Evolutionary conservation across 164 flowering plant species (phyloP).

Genomic region (Aristolochia californica): DNA sequence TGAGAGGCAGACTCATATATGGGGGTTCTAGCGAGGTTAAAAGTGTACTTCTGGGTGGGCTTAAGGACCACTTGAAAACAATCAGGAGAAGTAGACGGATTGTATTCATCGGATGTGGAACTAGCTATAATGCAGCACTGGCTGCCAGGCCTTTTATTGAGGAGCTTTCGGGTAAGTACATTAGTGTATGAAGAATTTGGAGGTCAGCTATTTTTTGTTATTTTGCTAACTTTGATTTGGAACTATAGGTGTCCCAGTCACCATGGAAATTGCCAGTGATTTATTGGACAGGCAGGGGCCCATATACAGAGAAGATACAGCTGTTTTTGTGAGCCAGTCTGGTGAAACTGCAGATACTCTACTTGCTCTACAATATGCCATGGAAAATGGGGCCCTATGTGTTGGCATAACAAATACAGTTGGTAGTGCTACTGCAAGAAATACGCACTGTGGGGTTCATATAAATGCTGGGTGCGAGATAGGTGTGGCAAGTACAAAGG

Average conservation of each 20-base stretch:
- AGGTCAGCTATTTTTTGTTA: too few species aligned
- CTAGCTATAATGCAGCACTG: conserved; percentile 97
- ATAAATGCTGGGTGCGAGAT: conserved; percentile 97
- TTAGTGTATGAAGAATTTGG: too few species aligned
- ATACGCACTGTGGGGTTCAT: conserved; percentile 93
- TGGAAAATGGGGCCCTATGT: conserved; percentile 90
- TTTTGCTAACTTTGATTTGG: too few species aligned
- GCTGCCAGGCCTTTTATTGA: conserved; percentile 88
- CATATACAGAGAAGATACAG: conserved; percentile 93
- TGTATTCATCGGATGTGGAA: conserved; percentile 96
- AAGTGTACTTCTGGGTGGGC: conserved; percentile 85
- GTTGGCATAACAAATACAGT: conserved; percentile 97
- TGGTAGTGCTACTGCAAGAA: conserved; percentile 91
- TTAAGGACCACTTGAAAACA: conserved; percentile 89
- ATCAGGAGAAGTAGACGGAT: conserved; percentile 90
- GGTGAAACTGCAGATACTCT: conserved; percentile 99
- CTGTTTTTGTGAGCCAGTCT: conserved; percentile 96
- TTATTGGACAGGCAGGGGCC: conserved; percentile 91
- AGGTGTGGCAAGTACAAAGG: conserved; percentile 99
- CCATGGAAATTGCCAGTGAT: conserved; percentile 97
- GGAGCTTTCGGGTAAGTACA: conserved; percentile 56
- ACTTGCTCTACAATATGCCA: conserved; percentile 75
- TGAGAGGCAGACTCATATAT: conserved; percentile 92
- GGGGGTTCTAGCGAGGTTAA: conserved; percentile 74
- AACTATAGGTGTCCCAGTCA: conserved; percentile 67